phyloP scores from a whole-genome alignment of 2,329 filamentous ascomycete species.

The Chrysosphaeria jannelii region DNA sequence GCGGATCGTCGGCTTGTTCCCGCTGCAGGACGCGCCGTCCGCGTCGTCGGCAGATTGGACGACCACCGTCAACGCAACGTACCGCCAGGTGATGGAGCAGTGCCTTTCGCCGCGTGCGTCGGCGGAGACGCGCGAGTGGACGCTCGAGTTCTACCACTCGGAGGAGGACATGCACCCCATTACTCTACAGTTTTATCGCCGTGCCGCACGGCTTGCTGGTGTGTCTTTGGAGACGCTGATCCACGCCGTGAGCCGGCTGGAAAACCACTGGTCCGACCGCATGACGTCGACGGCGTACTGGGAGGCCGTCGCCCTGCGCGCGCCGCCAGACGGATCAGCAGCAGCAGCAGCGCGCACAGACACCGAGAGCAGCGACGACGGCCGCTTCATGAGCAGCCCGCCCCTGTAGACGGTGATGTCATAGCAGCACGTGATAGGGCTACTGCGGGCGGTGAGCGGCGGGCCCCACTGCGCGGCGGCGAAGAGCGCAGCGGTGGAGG shows the following conservation, averaged over 20 bases:
- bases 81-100: constrained; percentile 1
- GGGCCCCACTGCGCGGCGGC: no score
- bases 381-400: no score
- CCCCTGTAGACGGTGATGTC: no score
- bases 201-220: constrained; percentile 8
- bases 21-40: constrained; percentile 1
- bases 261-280: constrained; percentile 9
- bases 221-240: constrained; percentile 10
- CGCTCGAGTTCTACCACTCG: constrained; percentile 10
- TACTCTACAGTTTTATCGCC: no score
- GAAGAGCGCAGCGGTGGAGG: no score
- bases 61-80: constrained; percentile 2
- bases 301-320: no score
- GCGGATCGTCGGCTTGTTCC: constrained; percentile 3
- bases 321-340: no score
- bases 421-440: no score
- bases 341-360: no score
- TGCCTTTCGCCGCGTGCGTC: constrained; percentile 1
- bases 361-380: neutral
- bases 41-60: constrained; percentile 4
- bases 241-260: constrained; percentile 10
- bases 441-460: no score
- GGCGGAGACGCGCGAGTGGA: no score
- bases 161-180: constrained; percentile 15
- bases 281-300: no score